A percentile compares a stretch with the other conserved stretches of the same genome.
Conservation (phyloP, 108 stramenopile genomes). For the Schizochytrium sp. region DNA sequence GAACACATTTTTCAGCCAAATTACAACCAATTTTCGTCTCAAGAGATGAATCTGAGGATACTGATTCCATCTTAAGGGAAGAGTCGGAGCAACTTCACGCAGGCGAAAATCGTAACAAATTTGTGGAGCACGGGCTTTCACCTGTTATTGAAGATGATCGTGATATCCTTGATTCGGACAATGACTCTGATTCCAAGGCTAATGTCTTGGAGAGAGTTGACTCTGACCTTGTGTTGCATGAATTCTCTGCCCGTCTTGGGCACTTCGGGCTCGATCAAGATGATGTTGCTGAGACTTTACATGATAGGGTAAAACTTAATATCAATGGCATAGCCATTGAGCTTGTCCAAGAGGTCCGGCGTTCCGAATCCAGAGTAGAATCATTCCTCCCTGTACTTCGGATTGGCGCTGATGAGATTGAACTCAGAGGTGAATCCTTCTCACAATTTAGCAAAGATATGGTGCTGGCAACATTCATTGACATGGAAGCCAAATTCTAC, state of each 20-base stretch:
- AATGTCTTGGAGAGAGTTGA: too few relatives aligned
- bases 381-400: slow-evolving; percentile 34
- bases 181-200: too few relatives aligned
- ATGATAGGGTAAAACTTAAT: slow-evolving; percentile 5
- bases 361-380: neutral
- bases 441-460: slow-evolving; percentile 14
- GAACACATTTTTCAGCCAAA: neutral
- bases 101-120: too few relatives aligned
- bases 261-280: neutral
- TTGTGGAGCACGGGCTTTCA: too few relatives aligned
- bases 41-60: too few relatives aligned
- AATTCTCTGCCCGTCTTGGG: neutral
- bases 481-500: slow-evolving; percentile 57
- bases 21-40: too few relatives aligned
- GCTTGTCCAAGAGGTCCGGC: slow-evolving; percentile 42
- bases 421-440: slow-evolving; percentile 52
- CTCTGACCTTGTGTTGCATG: too few relatives aligned
- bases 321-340: neutral
- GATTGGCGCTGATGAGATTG: neutral
- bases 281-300: slow-evolving; percentile 15
- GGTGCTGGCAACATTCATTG: slow-evolving; percentile 8
- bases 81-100: too few relatives aligned
- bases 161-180: too few relatives aligned
- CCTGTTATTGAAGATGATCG: too few relatives aligned
- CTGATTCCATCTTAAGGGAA: too few relatives aligned